These are phyloP conservation scores for Tylopilus sp. DNA, from an alignment of 768 basidiomycete genomes.

Conservation along the genomic window DNA sequence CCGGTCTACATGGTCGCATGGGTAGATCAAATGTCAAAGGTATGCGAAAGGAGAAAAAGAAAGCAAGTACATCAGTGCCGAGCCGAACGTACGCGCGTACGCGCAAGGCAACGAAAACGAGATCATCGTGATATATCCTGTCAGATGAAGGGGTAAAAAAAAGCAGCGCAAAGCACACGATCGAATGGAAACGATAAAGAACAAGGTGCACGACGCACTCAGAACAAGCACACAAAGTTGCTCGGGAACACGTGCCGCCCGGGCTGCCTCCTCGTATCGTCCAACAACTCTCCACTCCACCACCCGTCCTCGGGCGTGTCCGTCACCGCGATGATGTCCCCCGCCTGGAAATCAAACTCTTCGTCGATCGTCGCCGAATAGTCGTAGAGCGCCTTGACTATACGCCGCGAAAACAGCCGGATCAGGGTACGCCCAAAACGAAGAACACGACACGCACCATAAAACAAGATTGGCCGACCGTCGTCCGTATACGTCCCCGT, in stretches of 20 bases:
- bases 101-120: too few species aligned
- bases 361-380: slow-evolving; percentile 82
- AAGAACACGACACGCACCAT: neutral
- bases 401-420: neutral
- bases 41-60: too few species aligned
- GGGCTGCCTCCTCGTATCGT: slow-evolving; percentile 64
- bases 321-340: slow-evolving; percentile 94
- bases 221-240: slow-evolving; percentile 42
- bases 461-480: slow-evolving; percentile 35
- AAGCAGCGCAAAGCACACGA: too few species aligned
- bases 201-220: slow-evolving; percentile 32
- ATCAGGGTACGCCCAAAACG: neutral
- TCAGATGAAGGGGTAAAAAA: too few species aligned
- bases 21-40: too few species aligned
- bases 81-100: too few species aligned
- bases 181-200: too few species aligned
- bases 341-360: slow-evolving; percentile 94
- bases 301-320: slow-evolving; percentile 94
- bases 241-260: slow-evolving; percentile 84
- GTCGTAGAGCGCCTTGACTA: slow-evolving; percentile 88
- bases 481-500: slow-evolving; percentile 80
- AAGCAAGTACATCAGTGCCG: too few species aligned
- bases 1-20: too few species aligned
- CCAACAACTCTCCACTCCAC: slow-evolving; percentile 92
- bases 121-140: too few species aligned